Base-by-base conservation (phyloP, 768 basidiomycete species). In the Scleroderma bovista region DNA sequence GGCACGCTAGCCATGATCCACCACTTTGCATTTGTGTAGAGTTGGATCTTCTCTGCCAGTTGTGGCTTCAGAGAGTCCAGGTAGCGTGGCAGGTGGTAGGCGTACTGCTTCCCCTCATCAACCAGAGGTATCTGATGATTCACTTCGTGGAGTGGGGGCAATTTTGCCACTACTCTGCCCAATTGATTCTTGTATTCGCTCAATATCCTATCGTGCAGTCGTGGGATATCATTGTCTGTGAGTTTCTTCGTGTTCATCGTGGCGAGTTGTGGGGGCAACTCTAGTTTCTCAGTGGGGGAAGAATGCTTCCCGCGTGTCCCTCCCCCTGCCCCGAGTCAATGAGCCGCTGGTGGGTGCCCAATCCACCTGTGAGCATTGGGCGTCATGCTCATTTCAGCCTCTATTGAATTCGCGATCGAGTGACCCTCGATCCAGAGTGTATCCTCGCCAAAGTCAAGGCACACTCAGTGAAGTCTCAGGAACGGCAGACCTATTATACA, bases 11-110 rank as follows among this genome's bases (percentile, higher is more conserved):
- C 26, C 9, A 29, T 29, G 26, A 4, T 29, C 73, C 73, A 75
- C 72, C 73, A 73, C 0, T 63, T 59, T 1, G 66, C 63, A 1
- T 56, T 45, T 0, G 53, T 41, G 37, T 75, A 74, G 2, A 23
- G 34, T 5, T 32, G 11, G 1, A 29, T 37, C n/a, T 48, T 48
- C 1, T 41, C 41, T 0, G 17, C 19, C 24, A 47, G 37, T 17
- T 48, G 51, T 1, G n/a, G 47, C 7, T 44, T 39, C 10, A 52
- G 15, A 0, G 34, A 26, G 5, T 52, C 40, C 0, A 32, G 41
- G 19, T 29, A 52, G 5, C 20, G 2, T 3, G 36, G 41, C 0
- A 48, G 40, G 0, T 44, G 16, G 16, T 36, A 47, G 2, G 22
- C 29, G 10, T 52, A 52, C 0, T 44, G 16, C n/a, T 37, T 52